Evolutionary conservation across 2,329 filamentous ascomycete genomes (phyloP), one percentile per base, ranked within the genome.

Genomic region (Alternaria sp.): DNA sequence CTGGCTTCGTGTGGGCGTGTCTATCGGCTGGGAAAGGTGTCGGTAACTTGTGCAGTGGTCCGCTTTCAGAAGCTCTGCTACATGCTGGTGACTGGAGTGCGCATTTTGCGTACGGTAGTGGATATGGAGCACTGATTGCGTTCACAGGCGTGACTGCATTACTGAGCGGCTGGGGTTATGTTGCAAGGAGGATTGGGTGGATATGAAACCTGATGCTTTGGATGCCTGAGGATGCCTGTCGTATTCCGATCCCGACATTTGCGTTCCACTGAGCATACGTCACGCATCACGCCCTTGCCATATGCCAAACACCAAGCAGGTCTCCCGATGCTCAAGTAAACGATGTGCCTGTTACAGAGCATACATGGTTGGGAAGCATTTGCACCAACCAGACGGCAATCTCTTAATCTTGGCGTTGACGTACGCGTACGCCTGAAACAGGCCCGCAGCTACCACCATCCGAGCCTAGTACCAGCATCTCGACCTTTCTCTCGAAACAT

Each of bases 31-130:
- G 83, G 0, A 81, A 82, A 42, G 84, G 83, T 0, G 77, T 85
- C 21, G 83, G 83, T 3, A 82, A 81, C 67, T 72, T 86, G 9
- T 77, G 80, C 9, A 80, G 78, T 58, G 84, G 84, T 3, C 83
- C 84, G 0, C 68, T 85, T 40, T 84, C 82, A 46, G 82, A 84
- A 66, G 77, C 72, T 13, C 63, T 83, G 33, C 60, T 83, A 8
- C 68, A 70, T n/a, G 66, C 70, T 26, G 74, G 74, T 24, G 62
- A 67, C 2, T 81, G 75, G 26, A 70, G 76, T 44, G 77, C 75
- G 21, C 69, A 62, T 0, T 70, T 76, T 37, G 80, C 77, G 1
- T 82, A 81, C 63, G 80, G 79, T 0, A 79, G 73, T 40, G 76
- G 73, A 14, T 82, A 79, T 62, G 80, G 80, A 11, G 66, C 73